Evolutionary conservation across 2,329 filamentous ascomycete species (phyloP), one percentile per base, ranked within the genome.

Genomic region (Fusarium verticillioides): DNA sequence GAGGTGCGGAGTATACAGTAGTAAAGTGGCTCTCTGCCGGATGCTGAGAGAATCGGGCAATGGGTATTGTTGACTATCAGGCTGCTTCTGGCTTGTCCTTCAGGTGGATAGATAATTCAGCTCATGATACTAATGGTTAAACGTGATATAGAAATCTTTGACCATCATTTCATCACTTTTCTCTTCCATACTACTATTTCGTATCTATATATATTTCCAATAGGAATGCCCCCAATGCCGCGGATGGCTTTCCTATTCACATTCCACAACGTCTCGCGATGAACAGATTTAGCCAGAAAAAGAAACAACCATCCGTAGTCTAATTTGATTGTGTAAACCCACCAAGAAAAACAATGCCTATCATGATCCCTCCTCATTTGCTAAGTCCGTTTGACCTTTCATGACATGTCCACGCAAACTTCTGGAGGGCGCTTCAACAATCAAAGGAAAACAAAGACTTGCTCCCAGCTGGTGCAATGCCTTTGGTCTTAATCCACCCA

Each of bases 241-340:
- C 59, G 64, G 43, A 63, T 52, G 62, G 62, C 61, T 62, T 67
- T 71, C 61, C 73, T 72, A 60, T 71, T 63, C 66, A 71, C 72
- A 60, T 60, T 66, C 68, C 68, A 70, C 53, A 66, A 67, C 63
- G 63, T 73, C 54, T 68, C 47, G 60, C 66, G 66, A 75, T 74
- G 75, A 79, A 72, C 36, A 70, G 61, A 76, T 69, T 71, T 71
- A 78, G 71, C 74, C 72, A 75, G 70, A 78, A 78, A 76, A 77
- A 67, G 70, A 74, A 76, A 72, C 62, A 78, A 75, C 71, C 74
- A 61, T 75, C 75, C 76, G 54, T 77, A 78, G 75, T 81, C 79
- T 81, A 81, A 75, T 78, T 75, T 79, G 71, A 26, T 54, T 72
- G 72, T 76, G 72, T 70, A 72, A 65, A 52, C 59, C 75, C 72